Conservation (phyloP, 768 basidiomycete genomes). For the Tremella fuciformis region DNA sequence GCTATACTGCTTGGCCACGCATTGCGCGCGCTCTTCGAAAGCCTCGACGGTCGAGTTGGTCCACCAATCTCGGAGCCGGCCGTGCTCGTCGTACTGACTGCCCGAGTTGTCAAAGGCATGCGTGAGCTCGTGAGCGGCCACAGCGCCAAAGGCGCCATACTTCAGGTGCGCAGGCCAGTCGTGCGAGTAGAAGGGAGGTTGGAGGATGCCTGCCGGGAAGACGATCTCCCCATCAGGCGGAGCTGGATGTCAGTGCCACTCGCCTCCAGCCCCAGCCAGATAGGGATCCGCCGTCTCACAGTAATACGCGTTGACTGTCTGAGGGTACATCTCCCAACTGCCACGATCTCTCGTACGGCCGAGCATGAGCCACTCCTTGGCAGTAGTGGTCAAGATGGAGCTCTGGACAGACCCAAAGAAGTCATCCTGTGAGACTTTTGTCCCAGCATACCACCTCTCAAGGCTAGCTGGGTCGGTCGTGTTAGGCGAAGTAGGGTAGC, state of each 20-base stretch:
- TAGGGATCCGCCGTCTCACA: too few species aligned
- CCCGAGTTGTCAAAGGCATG: slow-evolving; percentile 66
- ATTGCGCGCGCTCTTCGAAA: slow-evolving; percentile 77
- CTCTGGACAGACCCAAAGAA: slow-evolving; percentile 83
- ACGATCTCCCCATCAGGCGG: slow-evolving; percentile 83
- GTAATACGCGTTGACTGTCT: slow-evolving; percentile 46
- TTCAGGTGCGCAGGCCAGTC: slow-evolving; percentile 84
- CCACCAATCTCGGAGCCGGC: slow-evolving; percentile 53
- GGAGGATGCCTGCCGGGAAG: slow-evolving; percentile 94
- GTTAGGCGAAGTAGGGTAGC: slow-evolving; percentile 84
- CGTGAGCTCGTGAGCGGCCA: slow-evolving; percentile 85
- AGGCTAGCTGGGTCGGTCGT: slow-evolving; percentile 69
- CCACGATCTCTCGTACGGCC: slow-evolving; percentile 68
- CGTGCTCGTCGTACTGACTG: slow-evolving; percentile 82
- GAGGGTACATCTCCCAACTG: slow-evolving; percentile 39
- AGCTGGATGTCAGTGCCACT: slow-evolving; percentile 80
- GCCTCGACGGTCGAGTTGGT: slow-evolving; percentile 64
- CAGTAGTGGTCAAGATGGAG: slow-evolving; percentile 61
- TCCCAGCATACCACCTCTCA: slow-evolving; percentile 65
- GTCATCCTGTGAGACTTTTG: slow-evolving; percentile 63
- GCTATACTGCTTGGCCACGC: slow-evolving; percentile 90
- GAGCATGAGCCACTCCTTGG: slow-evolving; percentile 70
- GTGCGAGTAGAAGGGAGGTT: slow-evolving; percentile 82
- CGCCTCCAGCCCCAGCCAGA: neutral
- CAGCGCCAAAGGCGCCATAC: slow-evolving; percentile 88